Conservation (phyloP, 225 moss, liverwort and hornwort species). For the Polytrichum commune region DNA sequence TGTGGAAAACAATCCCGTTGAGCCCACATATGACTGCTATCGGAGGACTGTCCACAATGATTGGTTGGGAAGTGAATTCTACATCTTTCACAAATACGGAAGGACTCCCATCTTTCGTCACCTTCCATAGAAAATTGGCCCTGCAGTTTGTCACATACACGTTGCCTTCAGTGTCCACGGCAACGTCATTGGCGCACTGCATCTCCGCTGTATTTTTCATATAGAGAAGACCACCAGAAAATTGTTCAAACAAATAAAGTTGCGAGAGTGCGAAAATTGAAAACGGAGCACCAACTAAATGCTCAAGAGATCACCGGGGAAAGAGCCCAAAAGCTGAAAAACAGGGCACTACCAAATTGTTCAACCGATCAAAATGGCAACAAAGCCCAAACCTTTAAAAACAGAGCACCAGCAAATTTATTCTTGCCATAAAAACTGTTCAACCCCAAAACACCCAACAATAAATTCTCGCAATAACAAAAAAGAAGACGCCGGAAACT, state of each 20-base stretch:
- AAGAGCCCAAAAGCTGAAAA: too few relatives aligned
- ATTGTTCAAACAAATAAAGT: too few relatives aligned
- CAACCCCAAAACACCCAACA: background rate
- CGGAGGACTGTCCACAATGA: conserved; percentile 7
- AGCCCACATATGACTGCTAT: conserved; percentile 8
- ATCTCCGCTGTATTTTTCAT: conserved; percentile 30
- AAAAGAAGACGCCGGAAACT: background rate
- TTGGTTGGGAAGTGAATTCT: conserved; percentile 35
- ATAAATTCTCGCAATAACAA: background rate
- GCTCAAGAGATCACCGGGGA: too few relatives aligned
- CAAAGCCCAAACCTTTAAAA: background rate
- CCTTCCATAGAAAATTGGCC: conserved; percentile 72
- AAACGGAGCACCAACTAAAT: too few relatives aligned
- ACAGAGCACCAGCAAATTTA: background rate
- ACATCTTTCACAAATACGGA: conserved; percentile 42
- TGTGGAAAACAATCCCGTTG: conserved; percentile 59
- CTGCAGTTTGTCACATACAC: conserved; percentile 61
- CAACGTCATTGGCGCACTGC: conserved; percentile 42
- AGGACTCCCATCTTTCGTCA: conserved; percentile 47
- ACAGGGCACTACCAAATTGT: too few relatives aligned
- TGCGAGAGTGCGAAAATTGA: too few relatives aligned
- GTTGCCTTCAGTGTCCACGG: conserved; percentile 54
- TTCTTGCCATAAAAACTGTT: background rate
- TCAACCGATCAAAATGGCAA: background rate
- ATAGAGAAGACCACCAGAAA: too few relatives aligned